A percentile compares a stretch with the other conserved stretches of the same genome.
Conservation (phyloP, 78 protist genomes). For the Polysphondylium violaceum region DNA sequence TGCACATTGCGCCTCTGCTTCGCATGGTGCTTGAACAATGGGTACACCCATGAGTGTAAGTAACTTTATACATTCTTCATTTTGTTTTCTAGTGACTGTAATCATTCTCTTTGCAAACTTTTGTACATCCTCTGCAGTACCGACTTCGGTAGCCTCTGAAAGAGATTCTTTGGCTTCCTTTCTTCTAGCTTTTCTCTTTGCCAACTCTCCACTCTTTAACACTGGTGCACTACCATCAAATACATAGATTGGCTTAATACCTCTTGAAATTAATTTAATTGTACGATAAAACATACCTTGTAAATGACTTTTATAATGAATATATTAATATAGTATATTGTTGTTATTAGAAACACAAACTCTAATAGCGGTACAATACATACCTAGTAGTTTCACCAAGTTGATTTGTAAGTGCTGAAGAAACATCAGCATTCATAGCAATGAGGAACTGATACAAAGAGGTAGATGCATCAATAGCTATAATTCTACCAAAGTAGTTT, state of each 20-base stretch:
- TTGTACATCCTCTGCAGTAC: slow-evolving; percentile 88
- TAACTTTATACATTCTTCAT: slow-evolving; percentile 94
- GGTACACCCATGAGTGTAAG: slow-evolving; percentile 98
- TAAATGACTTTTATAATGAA: slow-evolving; percentile 85
- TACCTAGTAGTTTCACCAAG: slow-evolving; percentile 95
- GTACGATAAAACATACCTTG: slow-evolving; percentile 97
- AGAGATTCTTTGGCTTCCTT: slow-evolving; percentile 89
- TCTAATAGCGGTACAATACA: not conserved
- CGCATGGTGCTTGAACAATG: slow-evolving; percentile 95
- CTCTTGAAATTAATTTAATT: slow-evolving; percentile 95
- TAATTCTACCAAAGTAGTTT: slow-evolving; percentile 86
- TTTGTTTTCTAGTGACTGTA: slow-evolving; percentile 92
- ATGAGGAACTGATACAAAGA: slow-evolving; percentile 97
- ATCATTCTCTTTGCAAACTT: slow-evolving; percentile 89
- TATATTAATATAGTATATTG: not conserved
- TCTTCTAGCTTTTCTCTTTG: slow-evolving; percentile 88
- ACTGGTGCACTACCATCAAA: slow-evolving; percentile 99
- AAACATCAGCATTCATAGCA: slow-evolving; percentile 70
- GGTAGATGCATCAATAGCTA: slow-evolving; percentile 98
- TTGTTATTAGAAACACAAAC: not conserved
- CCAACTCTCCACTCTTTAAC: slow-evolving; percentile 96
- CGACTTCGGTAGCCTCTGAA: slow-evolving; percentile 91
- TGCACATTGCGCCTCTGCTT: slow-evolving; percentile 99
- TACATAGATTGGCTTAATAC: slow-evolving; percentile 98
- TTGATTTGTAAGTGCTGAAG: slow-evolving; percentile 84